Evolutionary conservation across 306 rosid species (phyloP), one percentile per base, ranked within the genome.

Genomic region (Fragaria ananassa): DNA sequence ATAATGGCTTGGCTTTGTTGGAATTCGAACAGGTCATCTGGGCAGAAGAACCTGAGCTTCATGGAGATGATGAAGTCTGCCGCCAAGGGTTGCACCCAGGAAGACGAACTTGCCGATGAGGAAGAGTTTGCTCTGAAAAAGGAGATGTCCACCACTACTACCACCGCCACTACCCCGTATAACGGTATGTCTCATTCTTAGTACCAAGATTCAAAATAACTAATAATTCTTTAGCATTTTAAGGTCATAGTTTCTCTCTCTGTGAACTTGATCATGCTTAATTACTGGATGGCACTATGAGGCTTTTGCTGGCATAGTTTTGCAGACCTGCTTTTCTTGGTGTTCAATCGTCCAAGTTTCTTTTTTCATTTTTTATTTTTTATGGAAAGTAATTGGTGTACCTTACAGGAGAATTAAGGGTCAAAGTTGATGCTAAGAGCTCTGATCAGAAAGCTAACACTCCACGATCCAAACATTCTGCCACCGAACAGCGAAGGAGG

Each of bases 391-490:
- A 25, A 7, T 47, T 61, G 18, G 56, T 37, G 49, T 51, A 57
- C 64, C 23, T 76, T 76, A 57, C 85, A 82, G 85, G 79, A 63
- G 96, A 91, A 10, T 67, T 91, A 74, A 83, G 82, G 81, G 93
- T 86, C 75, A 88, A 83, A 80, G 87, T 93, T 79, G 96, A 91
- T 39, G 87, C 79, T 25, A 88, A 86, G 80, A 79, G 74, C 86
- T 81, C 89, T 44, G 98, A 96, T 78, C 97, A 89, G 83, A 96
- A 90, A 75, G 93, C 97, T 47, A 88, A 89, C 82, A 96, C 99
- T 3, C 98, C 99, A 7, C 87, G 99, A 76, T 96, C 99, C 61
- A 96, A 96, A 81, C 99, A 96, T 80, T 96, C 99, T 34, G 99
- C 96, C 31, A 96, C 99, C 35, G 99, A 96, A 79, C 99, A 96